phyloP scores from a whole-genome alignment of 495 filamentous ascomycete genomes.

The Daldinia childiae region DNA sequence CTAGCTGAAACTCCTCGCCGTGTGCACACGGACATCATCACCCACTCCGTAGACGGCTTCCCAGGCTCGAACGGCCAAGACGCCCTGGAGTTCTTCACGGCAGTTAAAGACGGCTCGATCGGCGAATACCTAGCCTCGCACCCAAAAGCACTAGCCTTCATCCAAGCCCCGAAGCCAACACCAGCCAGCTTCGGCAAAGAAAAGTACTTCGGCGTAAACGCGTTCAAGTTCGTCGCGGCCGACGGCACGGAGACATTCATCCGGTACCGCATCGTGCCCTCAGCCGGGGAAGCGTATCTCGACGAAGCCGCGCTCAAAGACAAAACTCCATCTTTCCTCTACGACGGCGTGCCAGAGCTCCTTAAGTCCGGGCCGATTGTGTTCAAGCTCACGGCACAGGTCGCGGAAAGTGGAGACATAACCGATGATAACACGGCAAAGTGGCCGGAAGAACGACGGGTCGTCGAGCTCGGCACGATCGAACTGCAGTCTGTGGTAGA shows the following conservation, averaged over 20 bases:
- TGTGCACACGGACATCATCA: conserved; percentile 65
- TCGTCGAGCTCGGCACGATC: conserved; percentile 61
- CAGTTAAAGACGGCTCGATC: conserved; percentile 46
- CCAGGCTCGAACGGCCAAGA: conserved; percentile 58
- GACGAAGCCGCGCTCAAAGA: conserved; percentile 46
- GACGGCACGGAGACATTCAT: conserved; percentile 56
- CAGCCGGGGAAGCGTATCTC: conserved; percentile 49
- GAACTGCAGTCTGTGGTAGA: conserved; percentile 50
- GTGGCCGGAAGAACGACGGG: conserved; percentile 59
- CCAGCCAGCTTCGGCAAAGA: conserved; percentile 58
- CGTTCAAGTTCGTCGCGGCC: conserved; percentile 57
- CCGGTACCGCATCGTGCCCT: conserved; percentile 57
- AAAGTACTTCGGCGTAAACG: conserved; percentile 59
- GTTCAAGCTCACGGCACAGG: conserved; percentile 59
- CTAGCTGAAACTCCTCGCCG: conserved; percentile 52
- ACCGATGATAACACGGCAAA: conserved; percentile 61
- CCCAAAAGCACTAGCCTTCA: conserved; percentile 56
- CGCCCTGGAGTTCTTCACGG: conserved; percentile 59
- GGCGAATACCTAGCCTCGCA: conserved; percentile 54
- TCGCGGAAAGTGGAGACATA: conserved; percentile 60
- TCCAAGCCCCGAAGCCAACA: conserved; percentile 57
- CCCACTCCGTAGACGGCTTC: conserved; percentile 60
- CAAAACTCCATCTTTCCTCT: conserved; percentile 53
- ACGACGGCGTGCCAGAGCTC: conserved; percentile 51
- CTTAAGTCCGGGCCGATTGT: conserved; percentile 47